phyloP scores from a whole-genome alignment of 495 filamentous ascomycete genomes.

The Talaromyces wortmannii region DNA sequence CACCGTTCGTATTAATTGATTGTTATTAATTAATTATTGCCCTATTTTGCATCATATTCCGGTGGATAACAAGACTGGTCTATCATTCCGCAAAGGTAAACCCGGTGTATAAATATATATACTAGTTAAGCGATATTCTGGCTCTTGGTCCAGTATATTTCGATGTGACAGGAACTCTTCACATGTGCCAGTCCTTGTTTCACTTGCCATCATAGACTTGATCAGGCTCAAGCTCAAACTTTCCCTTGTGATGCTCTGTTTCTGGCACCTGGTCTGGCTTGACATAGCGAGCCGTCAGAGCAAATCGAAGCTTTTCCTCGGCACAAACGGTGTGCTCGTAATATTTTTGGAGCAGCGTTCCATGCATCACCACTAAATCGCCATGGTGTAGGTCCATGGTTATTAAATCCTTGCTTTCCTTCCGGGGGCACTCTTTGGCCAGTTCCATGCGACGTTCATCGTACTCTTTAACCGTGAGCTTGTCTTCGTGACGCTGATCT shows the following conservation, averaged over 20 bases:
- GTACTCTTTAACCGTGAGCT: slow-evolving; percentile 15
- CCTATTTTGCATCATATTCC: too few species aligned
- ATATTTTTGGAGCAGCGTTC: slow-evolving; percentile 58
- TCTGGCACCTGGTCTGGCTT: slow-evolving; percentile 14
- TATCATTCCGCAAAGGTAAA: too few species aligned
- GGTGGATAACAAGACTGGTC: too few species aligned
- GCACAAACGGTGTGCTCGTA: slow-evolving; percentile 67
- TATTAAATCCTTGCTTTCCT: slow-evolving; percentile 14
- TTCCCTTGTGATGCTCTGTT: slow-evolving; percentile 17
- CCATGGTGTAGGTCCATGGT: slow-evolving; percentile 60
- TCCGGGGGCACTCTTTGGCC: slow-evolving; percentile 5
- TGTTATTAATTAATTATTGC: too few species aligned
- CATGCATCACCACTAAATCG: slow-evolving; percentile 80
- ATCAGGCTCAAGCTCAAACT: slow-evolving; percentile 15
- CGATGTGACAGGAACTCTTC: background rate
- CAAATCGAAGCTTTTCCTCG: slow-evolving; percentile 55
- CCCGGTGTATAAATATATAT: too few species aligned
- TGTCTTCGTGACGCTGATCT: slow-evolving; percentile 12
- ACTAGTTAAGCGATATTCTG: too few species aligned
- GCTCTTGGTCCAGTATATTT: background rate
- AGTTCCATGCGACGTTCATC: slow-evolving; percentile 7
- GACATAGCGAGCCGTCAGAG: slow-evolving; percentile 40
- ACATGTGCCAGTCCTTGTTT: background rate
- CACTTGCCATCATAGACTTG: slow-evolving; percentile 29
- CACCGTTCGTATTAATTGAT: too few species aligned